Base-by-base conservation (phyloP, 352 stramenopile genomes). In the Globisporangium echinulatum region DNA sequence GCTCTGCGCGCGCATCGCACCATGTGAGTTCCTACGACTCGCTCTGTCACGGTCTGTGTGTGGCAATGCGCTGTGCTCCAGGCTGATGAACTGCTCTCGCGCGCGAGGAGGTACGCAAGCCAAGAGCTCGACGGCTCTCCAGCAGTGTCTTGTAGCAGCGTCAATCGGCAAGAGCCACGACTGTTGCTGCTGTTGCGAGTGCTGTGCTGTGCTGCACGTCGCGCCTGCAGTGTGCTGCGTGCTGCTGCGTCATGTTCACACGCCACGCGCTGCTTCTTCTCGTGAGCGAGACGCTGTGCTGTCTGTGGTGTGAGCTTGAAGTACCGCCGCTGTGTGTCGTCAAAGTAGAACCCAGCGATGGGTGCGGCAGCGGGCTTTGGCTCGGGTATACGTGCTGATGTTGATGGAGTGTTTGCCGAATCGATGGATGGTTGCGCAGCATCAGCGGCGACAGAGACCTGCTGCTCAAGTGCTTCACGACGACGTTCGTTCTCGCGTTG, bases 311-410 rank as follows among this genome's bases (percentile, higher is more conserved):
- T 70, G 40, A 76, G 63, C 37, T 70, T 71, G 54, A 88, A 90
- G 58, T 85, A 88, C n/a, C 72, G 65, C 6, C 58, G 47, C 52
- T 73, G 79, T 14, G 36, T 52, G 44, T 83, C 68, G 52, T 90
- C 80, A 55, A 75, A 90, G 62, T 82, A 81, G 49, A 85, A 90
- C 8, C 80, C 80, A 37, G 72, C 62, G 7, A 90, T 63, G 37
- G 25, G 25, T 33, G 25, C 25, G 25, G 25, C 25, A 33, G 25
- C 25, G 2, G 25, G 25, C 25, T 33, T 33, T 33, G 25, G 25
- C 25, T 33, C 25, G 25, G 25, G 25, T 33, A 33, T 33, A 3
- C 25, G 25, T 33, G 25, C 25, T 33, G 25, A 33, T 33, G 25
- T 33, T 33, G 25, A 33, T 33, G 25, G 25, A 33, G 25, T 33